Evolutionary conservation across 257 asterid genomes (phyloP).

Genomic region (Paulownia fortunei): DNA sequence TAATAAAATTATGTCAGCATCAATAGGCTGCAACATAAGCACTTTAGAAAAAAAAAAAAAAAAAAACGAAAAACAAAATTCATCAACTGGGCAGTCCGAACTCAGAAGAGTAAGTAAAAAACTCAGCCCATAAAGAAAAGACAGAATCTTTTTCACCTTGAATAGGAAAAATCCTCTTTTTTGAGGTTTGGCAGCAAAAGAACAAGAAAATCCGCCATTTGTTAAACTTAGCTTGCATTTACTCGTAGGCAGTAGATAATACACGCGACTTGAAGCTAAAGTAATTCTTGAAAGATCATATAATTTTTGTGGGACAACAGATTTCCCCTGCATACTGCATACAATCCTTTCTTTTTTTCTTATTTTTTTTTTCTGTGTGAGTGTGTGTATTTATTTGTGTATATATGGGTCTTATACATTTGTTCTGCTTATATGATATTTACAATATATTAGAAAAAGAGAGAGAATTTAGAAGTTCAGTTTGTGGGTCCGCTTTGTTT

Average conservation of each 20-base stretch:
- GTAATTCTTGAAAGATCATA: constrained; percentile 21
- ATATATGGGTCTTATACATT: too few species aligned
- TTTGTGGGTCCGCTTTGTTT: neutral
- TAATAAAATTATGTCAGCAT: neutral
- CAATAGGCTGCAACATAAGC: neutral
- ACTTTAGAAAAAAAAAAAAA: neutral
- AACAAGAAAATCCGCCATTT: constrained; percentile 24
- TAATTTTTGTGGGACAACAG: constrained; percentile 7
- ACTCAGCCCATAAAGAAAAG: constrained; percentile 4
- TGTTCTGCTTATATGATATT: too few species aligned
- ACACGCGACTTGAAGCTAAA: constrained; percentile 19
- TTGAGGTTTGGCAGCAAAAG: constrained; percentile 28
- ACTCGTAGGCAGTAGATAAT: constrained; percentile 9
- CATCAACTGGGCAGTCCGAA: neutral
- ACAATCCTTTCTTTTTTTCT: neutral
- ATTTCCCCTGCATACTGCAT: constrained; percentile 37
- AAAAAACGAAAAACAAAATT: neutral
- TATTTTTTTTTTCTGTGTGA: neutral
- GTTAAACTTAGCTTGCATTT: constrained; percentile 23
- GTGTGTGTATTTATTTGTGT: neutral
- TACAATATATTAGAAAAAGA: neutral
- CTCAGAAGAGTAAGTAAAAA: neutral
- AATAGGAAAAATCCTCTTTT: constrained; percentile 24
- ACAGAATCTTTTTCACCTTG: constrained; percentile 30
- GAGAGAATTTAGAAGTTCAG: neutral